phyloP scores from a whole-genome alignment of 345 rosid genomes.

The Jatropha curcas region DNA sequence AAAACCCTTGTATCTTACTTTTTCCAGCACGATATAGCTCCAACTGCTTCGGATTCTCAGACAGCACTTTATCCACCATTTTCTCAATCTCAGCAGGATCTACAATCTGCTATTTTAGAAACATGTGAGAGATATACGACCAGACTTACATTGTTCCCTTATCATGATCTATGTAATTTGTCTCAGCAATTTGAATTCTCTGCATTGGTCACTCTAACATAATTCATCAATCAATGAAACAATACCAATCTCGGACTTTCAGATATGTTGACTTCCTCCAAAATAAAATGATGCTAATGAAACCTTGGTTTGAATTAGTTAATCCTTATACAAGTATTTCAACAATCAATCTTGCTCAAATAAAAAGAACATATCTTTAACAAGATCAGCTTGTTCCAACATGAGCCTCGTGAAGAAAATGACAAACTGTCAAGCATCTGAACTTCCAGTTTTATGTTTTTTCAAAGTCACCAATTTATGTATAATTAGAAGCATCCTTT shows the following conservation, averaged over 20 bases:
- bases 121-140: slow-evolving; percentile 12
- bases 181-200: neutral
- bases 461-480: neutral
- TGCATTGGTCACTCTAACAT: neutral
- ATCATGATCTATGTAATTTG: neutral
- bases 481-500: neutral
- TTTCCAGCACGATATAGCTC: slow-evolving; percentile 82
- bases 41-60: slow-evolving; percentile 80
- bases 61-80: slow-evolving; percentile 68
- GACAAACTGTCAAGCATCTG: neutral
- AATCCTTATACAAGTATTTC: neutral
- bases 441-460: neutral
- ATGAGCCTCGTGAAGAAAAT: neutral
- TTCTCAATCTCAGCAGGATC: slow-evolving; percentile 85
- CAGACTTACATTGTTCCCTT: neutral
- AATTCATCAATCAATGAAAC: slow-evolving; percentile 4
- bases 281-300: neutral
- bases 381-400: neutral
- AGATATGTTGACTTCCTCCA: neutral
- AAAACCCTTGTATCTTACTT: slow-evolving; percentile 87
- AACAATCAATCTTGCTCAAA: neutral
- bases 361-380: neutral
- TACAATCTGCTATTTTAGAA: slow-evolving; percentile 47
- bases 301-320: neutral
- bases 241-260: neutral